Evolutionary conservation across 106 monocot species (phyloP), one percentile per base, ranked within the genome.

Genomic region (Dendrobium huoshanense): DNA sequence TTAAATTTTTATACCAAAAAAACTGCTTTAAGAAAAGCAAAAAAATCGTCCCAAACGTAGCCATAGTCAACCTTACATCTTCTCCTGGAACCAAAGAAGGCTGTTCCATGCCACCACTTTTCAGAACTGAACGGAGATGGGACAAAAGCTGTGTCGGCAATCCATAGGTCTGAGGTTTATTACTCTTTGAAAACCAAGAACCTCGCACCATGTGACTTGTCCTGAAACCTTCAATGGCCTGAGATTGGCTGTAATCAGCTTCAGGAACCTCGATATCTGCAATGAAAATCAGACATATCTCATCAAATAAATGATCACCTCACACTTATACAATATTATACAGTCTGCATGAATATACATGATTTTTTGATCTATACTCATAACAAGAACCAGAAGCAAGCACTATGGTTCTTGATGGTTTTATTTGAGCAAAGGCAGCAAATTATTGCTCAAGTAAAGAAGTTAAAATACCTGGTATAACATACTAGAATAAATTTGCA

Each of bases 131-230:
- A 75, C 83, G 85, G 47, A 98, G 89, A 87, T 89, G 87, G 43
- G 82, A 25, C 33, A 95, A 41, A 75, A 98, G 74, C 64, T 77
- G 81, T 47, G 83, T 76, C 25, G 97, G 91, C 72, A 98, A 82
- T 3, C 92, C 94, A 79, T 84, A 90, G 17, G 86, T 82, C 18
- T 72, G 83, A 77, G 82, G 81, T 55, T 72, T 80, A n/a, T 72
- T 84, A 58, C 41, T 82, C 65, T 83, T 93, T 2, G 94, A 92
- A 37, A 97, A 77, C 97, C 94, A 94, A 82, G 94, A 90, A 20
- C 97, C 94, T 4, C 95, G 84, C 42, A 98, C 92, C 98, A 98
- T 94, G 83, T 98, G 96, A 48, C 68, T 83, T 17, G 82, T 72
- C 83, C 79, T 84, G 43, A 59, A 56, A 58, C 70, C 79, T 78